Evolutionary conservation across 2,329 filamentous ascomycete species (phyloP).

Genomic region (Byssochlamys sp.): DNA sequence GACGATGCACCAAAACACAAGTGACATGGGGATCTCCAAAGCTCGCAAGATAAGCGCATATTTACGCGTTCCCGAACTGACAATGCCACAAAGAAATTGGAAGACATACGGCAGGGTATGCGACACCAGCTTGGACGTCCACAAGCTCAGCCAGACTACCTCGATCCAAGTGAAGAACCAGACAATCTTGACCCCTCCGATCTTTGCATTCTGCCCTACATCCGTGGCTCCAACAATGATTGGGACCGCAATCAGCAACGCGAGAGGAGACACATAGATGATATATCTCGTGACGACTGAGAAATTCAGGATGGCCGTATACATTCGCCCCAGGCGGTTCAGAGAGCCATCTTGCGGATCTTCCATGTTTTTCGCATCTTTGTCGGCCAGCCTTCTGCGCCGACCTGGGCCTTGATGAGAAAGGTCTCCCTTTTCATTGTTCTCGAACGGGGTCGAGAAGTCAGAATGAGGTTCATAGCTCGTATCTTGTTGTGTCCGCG

Average conservation of each 20-base stretch:
- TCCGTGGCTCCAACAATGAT: constrained; percentile 53
- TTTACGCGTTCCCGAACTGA: constrained; percentile 55
- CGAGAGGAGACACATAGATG: constrained; percentile 52
- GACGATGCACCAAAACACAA: constrained; percentile 52
- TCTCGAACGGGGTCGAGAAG: constrained; percentile 12
- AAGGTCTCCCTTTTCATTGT: constrained; percentile 23
- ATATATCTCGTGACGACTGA: constrained; percentile 56
- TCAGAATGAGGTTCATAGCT: constrained; percentile 17
- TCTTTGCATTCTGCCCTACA: constrained; percentile 34
- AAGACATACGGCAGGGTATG: constrained; percentile 52
- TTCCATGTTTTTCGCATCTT: constrained; percentile 20
- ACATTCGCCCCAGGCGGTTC: constrained; percentile 51
- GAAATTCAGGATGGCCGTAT: constrained; percentile 52
- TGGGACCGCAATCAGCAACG: constrained; percentile 50
- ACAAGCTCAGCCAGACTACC: constrained; percentile 55
- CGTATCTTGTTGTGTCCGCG: constrained; percentile 34
- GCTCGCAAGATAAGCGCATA: constrained; percentile 51
- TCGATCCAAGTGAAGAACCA: constrained; percentile 60
- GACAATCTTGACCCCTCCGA: constrained; percentile 48
- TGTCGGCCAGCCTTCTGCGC: constrained; percentile 23
- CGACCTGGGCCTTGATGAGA: constrained; percentile 19
- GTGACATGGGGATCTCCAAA: constrained; percentile 51
- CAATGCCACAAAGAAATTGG: constrained; percentile 52
- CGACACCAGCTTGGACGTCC: constrained; percentile 52
- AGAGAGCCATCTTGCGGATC: constrained; percentile 45